Evolutionary conservation across 768 basidiomycete species (phyloP).

Genomic region (Stropharia rugosoannulata): DNA sequence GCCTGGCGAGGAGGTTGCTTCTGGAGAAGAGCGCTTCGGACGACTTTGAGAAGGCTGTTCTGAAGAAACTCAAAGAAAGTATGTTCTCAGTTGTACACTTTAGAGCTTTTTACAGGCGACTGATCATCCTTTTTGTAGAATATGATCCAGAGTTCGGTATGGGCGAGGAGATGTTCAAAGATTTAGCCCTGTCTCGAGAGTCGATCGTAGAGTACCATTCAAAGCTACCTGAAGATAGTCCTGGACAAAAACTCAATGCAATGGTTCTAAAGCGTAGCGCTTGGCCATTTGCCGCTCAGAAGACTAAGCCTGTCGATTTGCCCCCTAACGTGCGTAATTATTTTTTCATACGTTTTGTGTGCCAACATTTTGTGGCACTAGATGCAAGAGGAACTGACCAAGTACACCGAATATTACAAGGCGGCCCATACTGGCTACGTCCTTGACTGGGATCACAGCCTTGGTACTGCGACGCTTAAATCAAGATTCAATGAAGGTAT

Average conservation of each 20-base stretch:
- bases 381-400: constrained; percentile 72
- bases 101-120: neutral
- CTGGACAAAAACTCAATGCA: constrained; percentile 56
- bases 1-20: constrained; percentile 83
- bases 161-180: constrained; percentile 95
- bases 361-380: constrained; percentile 26
- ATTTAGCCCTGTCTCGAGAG: constrained; percentile 77
- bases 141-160: constrained; percentile 96
- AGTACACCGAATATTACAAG: constrained; percentile 74
- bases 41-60: constrained; percentile 82
- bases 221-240: constrained; percentile 35
- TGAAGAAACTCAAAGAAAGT: constrained; percentile 80
- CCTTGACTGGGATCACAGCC: constrained; percentile 83
- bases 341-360: neutral
- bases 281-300: constrained; percentile 76
- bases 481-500: constrained; percentile 63
- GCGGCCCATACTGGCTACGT: constrained; percentile 71
- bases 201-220: constrained; percentile 64
- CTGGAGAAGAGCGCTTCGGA: constrained; percentile 83
- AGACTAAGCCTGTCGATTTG: constrained; percentile 44
- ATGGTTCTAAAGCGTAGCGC: constrained; percentile 87
- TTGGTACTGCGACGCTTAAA: constrained; percentile 79
- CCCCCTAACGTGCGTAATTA: constrained; percentile 45
- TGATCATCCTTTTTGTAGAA: constrained; percentile 41
- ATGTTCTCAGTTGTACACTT: neutral